phyloP scores from a whole-genome alignment of 768 basidiomycete species.

The Mycena pura region DNA sequence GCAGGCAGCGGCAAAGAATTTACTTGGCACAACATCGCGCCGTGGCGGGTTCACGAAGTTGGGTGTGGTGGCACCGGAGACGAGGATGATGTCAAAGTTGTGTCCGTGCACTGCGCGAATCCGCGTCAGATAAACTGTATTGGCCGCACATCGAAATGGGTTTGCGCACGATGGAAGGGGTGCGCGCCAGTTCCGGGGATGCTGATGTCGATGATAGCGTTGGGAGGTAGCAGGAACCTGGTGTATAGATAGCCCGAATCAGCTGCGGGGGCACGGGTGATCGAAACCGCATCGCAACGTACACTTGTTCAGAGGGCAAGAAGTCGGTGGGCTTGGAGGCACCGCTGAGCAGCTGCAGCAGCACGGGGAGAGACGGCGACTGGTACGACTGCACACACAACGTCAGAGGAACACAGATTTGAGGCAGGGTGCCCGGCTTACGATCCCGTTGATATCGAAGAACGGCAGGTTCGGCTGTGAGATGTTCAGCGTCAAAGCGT shows the following conservation, averaged over 20 bases:
- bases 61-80: neutral
- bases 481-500: slow-evolving; percentile 15
- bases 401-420: neutral
- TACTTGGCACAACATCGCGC: slow-evolving; percentile 16
- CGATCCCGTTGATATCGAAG: slow-evolving; percentile 26
- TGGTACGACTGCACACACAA: slow-evolving; percentile 26
- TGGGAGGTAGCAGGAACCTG: slow-evolving; percentile 39
- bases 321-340: slow-evolving; percentile 30
- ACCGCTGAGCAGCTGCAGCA: slow-evolving; percentile 57
- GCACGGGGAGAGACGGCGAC: slow-evolving; percentile 47
- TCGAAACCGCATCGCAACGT: neutral
- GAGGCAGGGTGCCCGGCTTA: neutral
- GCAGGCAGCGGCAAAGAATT: neutral
- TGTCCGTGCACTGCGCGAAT: slow-evolving; percentile 25
- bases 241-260: neutral
- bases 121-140: too few relatives aligned
- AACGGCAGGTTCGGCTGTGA: slow-evolving; percentile 20
- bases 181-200: slow-evolving; percentile 44
- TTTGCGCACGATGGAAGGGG: slow-evolving; percentile 26
- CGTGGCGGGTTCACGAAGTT: slow-evolving; percentile 25
- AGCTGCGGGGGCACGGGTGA: neutral
- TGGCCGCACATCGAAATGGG: too few relatives aligned
- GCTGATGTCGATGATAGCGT: slow-evolving; percentile 49
- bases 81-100: slow-evolving; percentile 19
- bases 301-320: slow-evolving; percentile 14